Base-by-base conservation (phyloP, 306 rosid genomes). In the Prunus davidiana region DNA sequence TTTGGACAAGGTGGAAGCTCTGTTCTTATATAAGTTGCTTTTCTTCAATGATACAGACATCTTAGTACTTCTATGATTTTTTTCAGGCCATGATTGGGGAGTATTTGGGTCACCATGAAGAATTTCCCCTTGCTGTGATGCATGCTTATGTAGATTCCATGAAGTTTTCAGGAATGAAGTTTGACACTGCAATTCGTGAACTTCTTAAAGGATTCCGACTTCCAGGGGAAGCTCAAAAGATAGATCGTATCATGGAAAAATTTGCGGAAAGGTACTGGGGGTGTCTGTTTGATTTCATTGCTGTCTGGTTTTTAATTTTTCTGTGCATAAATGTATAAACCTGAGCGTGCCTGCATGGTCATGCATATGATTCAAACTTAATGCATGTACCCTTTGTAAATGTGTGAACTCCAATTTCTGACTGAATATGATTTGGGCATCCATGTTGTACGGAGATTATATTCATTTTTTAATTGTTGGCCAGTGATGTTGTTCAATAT, bases 191-290 rank as follows among this genome's bases (percentile, higher is more conserved):
- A 72, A 93, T 96, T 82, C 96, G 99, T 81, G 99, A 92, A 84
- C 91, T 96, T 85, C 98, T 96, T 73, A 96, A 89, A 91, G 98
- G 98, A 52, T 96, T 96, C 73, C 92, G 96, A 60, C 98, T 93
- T 83, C 98, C 99, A 4, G 99, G 99, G 71, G 99, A 96, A 83
- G 98, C 99, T 87, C 99, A 96, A 86, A 96, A 96, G 88, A 96
- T 96, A 63, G 99, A 96, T 82, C 96, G 98, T 69, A 91, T 96
- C 77, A 96, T 96, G 99, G 99, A 93, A 81, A 96, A 96, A 82
- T 93, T 96, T 91, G 99, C 98, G 28, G 99, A 93, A 81, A 85
- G 99, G 99, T 96, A 87, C 54, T 67, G 34, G 25, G 49, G 6
- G 20, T 69, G 32, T 70, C 50, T 75, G 13, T 61, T 49, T 61